Percentiles rank a stretch among this genome's conserved stretches.
These are phyloP conservation scores for Crassisporium funariophilum DNA, from an alignment of 768 basidiomycete genomes.

Conservation along the genomic window DNA sequence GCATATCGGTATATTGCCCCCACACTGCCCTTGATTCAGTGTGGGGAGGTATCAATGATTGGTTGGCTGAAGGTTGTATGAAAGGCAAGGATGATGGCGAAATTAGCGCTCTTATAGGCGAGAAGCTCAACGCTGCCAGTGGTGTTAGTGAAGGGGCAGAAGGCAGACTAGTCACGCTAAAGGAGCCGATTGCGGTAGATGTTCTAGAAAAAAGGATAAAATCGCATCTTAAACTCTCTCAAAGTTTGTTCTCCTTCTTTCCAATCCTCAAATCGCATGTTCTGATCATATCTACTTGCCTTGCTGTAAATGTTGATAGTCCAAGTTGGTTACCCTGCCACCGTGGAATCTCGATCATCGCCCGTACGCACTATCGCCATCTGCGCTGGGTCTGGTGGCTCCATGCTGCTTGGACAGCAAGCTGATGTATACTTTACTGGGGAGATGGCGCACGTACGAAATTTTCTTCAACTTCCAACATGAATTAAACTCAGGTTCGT, in stretches of 20 bases:
- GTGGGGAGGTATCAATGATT: slow-evolving; percentile 87
- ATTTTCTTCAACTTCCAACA: slow-evolving; percentile 12
- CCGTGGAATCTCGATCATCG: slow-evolving; percentile 28
- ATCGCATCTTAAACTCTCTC: slow-evolving; percentile 50
- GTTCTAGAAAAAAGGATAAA: slow-evolving; percentile 71
- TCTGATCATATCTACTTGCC: slow-evolving; percentile 18
- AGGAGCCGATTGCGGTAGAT: slow-evolving; percentile 57
- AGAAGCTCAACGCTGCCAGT: slow-evolving; percentile 38
- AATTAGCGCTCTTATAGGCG: slow-evolving; percentile 39
- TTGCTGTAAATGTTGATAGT: slow-evolving; percentile 41
- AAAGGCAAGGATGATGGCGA: slow-evolving; percentile 36
- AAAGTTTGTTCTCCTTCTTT: slow-evolving; percentile 31
- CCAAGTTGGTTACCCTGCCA: slow-evolving; percentile 60
- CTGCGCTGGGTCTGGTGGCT: slow-evolving; percentile 89
- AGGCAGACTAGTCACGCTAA: slow-evolving; percentile 69
- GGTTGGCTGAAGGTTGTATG: slow-evolving; percentile 66
- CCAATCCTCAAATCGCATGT: slow-evolving; percentile 15
- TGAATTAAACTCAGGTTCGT: slow-evolving; percentile 20
- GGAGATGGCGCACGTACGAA: slow-evolving; percentile 84
- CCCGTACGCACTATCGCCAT: slow-evolving; percentile 71
- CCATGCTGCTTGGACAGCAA: slow-evolving; percentile 65
- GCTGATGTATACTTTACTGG: slow-evolving; percentile 94
- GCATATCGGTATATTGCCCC: slow-evolving; percentile 85
- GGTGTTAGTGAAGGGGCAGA: slow-evolving; percentile 53
- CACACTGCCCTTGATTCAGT: slow-evolving; percentile 90